A percentile compares a stretch with the other conserved stretches of the same genome.
Conservation (phyloP, 163 green algal species). For the Chlorella variabilis region DNA sequence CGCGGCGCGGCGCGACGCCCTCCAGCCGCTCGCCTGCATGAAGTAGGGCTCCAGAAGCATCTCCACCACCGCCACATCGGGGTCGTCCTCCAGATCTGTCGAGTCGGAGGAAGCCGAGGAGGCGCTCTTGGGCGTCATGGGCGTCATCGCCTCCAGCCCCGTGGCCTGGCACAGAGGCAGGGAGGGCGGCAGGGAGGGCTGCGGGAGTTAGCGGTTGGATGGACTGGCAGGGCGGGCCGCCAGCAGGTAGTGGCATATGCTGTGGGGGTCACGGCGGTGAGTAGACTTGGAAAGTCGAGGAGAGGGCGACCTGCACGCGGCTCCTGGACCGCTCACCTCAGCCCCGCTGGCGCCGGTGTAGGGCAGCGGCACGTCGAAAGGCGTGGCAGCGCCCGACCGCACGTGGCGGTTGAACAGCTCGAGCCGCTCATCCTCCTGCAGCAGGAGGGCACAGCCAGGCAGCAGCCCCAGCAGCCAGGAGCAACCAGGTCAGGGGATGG, state of each 20-base stretch:
- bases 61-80: slow-evolving; percentile 68
- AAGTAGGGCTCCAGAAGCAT: slow-evolving; percentile 95
- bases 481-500: too few relatives aligned
- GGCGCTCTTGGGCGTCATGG: slow-evolving; percentile 21
- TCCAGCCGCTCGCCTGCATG: slow-evolving; percentile 71
- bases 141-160: slow-evolving; percentile 13
- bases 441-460: too few relatives aligned
- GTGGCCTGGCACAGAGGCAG: not conserved
- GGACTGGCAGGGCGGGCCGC: too few relatives aligned
- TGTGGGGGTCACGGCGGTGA: too few relatives aligned
- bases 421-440: slow-evolving; percentile 1
- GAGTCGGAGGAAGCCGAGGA: not conserved
- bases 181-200: not conserved
- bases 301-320: too few relatives aligned
- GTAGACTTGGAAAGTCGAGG: too few relatives aligned
- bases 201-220: not conserved
- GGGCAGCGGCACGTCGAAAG: slow-evolving; percentile 13
- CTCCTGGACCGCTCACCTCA: not conserved
- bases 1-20: too few relatives aligned
- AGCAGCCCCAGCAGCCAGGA: not conserved
- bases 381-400: slow-evolving; percentile 1
- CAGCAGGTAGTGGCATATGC: not conserved
- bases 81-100: slow-evolving; percentile 33
- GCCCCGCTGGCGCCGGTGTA: slow-evolving; percentile 23
- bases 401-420: slow-evolving; percentile 31